These are phyloP conservation scores for Yarrowia bubula DNA, from an alignment of 805 yeast species.

Conservation along the genomic window DNA sequence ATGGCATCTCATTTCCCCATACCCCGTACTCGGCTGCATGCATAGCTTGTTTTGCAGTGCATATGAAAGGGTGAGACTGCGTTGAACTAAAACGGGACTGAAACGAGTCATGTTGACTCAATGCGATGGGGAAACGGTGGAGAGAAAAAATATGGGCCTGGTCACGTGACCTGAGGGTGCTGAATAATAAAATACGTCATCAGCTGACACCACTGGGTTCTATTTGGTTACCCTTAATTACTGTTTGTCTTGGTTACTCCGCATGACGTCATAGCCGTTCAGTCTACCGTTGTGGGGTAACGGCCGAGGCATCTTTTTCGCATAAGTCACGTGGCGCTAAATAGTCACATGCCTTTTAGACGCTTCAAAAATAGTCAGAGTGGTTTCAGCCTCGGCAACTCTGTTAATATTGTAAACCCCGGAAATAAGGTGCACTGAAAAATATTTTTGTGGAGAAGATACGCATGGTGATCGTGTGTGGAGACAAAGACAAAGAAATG, in stretches of 20 bases:
- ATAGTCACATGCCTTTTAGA: neutral
- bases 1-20: neutral
- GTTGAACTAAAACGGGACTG: neutral
- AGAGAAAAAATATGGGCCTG: too few relatives aligned
- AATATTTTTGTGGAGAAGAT: too few relatives aligned
- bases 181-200: too few relatives aligned
- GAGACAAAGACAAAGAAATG: neutral
- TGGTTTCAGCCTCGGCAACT: neutral
- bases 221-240: neutral
- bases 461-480: too few relatives aligned
- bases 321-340: neutral
- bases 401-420: neutral
- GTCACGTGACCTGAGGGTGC: neutral
- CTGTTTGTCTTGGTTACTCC: too few relatives aligned
- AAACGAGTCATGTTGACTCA: too few relatives aligned
- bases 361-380: neutral
- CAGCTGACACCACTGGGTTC: too few relatives aligned
- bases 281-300: constrained; percentile 5
- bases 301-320: neutral
- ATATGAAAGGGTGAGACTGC: constrained; percentile 1
- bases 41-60: neutral
- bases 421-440: neutral
- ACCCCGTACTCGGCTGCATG: constrained; percentile 16
- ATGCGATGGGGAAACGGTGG: too few relatives aligned
- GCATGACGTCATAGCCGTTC: neutral